Conservation (phyloP, 495 filamentous ascomycete genomes). For the Cercophora scortea region DNA sequence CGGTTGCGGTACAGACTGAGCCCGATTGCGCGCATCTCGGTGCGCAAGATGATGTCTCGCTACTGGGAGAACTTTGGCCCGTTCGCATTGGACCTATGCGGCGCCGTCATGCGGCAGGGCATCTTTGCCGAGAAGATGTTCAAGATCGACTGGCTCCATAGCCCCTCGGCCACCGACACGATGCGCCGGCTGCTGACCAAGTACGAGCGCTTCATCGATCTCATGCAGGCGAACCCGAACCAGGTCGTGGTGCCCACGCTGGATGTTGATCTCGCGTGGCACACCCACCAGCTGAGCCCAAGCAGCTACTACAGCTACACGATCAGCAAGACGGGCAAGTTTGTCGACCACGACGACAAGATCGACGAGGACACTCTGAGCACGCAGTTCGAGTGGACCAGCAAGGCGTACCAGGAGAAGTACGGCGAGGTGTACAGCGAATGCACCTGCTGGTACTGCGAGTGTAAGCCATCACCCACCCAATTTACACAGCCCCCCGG, state of each 20-base stretch:
- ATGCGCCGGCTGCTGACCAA: constrained; percentile 61
- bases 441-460: constrained; percentile 91
- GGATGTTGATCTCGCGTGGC: constrained; percentile 85
- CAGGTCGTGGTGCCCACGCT: constrained; percentile 69
- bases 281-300: constrained; percentile 61
- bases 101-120: constrained; percentile 74
- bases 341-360: constrained; percentile 85
- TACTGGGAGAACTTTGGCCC: constrained; percentile 71
- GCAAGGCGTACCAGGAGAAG: constrained; percentile 55
- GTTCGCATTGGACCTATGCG: constrained; percentile 68
- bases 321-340: constrained; percentile 29
- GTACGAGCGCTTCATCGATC: constrained; percentile 59
- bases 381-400: constrained; percentile 66
- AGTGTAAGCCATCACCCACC: constrained; percentile 29
- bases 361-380: constrained; percentile 57
- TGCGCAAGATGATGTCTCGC: constrained; percentile 67
- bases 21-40: constrained; percentile 34
- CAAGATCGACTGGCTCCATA: constrained; percentile 69
- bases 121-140: constrained; percentile 79
- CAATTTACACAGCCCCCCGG: not conserved
- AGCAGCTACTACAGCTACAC: constrained; percentile 53
- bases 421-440: constrained; percentile 64
- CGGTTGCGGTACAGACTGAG: constrained; percentile 10
- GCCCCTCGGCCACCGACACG: constrained; percentile 52
- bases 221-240: constrained; percentile 49